These are phyloP conservation scores for Termitomyces sp. DNA, from an alignment of 768 basidiomycete species.

Conservation along the genomic window DNA sequence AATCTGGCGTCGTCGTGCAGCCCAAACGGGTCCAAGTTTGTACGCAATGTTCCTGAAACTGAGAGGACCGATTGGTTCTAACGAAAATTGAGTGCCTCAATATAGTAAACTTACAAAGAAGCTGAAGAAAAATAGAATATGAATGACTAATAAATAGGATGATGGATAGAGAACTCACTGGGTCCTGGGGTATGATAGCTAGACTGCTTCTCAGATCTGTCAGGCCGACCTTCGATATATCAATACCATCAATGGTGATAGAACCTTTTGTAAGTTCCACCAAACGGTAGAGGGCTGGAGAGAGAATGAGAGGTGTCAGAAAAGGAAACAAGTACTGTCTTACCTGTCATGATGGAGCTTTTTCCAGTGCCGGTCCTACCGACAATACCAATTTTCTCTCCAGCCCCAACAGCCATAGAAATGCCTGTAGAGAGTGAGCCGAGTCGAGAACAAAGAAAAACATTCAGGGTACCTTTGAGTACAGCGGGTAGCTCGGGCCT, in stretches of 20 bases:
- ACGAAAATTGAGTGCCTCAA: not conserved
- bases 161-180: slow-evolving; percentile 39
- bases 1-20: slow-evolving; percentile 74
- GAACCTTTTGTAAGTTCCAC: slow-evolving; percentile 76
- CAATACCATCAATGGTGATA: slow-evolving; percentile 79
- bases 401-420: slow-evolving; percentile 61
- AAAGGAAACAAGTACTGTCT: slow-evolving; percentile 10
- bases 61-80: slow-evolving; percentile 11
- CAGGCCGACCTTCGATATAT: slow-evolving; percentile 79
- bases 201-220: slow-evolving; percentile 63
- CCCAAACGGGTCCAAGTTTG: slow-evolving; percentile 89
- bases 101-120: slow-evolving; percentile 37
- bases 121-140: slow-evolving; percentile 22
- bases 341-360: slow-evolving; percentile 81
- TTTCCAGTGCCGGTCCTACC: slow-evolving; percentile 88
- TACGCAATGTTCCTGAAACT: slow-evolving; percentile 75
- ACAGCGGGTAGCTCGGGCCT: slow-evolving; percentile 87
- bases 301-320: not conserved
- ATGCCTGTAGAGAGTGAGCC: slow-evolving; percentile 28
- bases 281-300: slow-evolving; percentile 69
- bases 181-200: slow-evolving; percentile 84
- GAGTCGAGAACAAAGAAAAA: not conserved
- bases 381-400: slow-evolving; percentile 92
- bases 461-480: slow-evolving; percentile 51
- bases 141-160: not conserved